These are phyloP conservation scores for Pneumocystis sp. DNA, from an alignment of 1,139 yeast genomes.

Conservation along the genomic window DNA sequence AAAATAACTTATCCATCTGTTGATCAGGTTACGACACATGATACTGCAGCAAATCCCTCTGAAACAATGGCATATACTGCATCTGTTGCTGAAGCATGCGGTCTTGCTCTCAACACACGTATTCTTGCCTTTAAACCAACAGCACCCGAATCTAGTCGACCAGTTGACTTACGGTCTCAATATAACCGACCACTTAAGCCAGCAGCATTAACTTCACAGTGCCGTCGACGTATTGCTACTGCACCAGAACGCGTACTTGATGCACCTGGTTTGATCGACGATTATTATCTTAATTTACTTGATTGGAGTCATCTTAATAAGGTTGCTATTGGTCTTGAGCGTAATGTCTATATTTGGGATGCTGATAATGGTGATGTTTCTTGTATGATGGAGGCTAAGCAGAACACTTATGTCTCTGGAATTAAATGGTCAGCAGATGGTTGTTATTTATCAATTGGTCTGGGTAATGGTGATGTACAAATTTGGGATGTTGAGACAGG, in stretches of 20 bases:
- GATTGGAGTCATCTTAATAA: conserved; percentile 80
- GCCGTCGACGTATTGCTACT: conserved; percentile 56
- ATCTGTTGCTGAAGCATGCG: conserved; percentile 90
- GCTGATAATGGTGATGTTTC: conserved; percentile 74
- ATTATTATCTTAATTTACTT: conserved; percentile 72
- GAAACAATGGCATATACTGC: conserved; percentile 38
- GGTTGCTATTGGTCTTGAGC: conserved; percentile 79
- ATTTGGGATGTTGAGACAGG: conserved; percentile 86
- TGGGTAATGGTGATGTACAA: conserved; percentile 71
- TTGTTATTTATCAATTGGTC: conserved; percentile 70
- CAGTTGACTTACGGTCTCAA: conserved; percentile 36
- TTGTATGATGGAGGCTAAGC: conserved; percentile 42
- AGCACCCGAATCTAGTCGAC: conserved; percentile 60
- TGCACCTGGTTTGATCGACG: conserved; percentile 91
- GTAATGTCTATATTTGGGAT: conserved; percentile 81
- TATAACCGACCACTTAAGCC: conserved; percentile 31
- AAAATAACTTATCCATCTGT: conserved; percentile 16
- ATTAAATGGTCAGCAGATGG: conserved; percentile 90
- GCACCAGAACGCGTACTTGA: conserved; percentile 89
- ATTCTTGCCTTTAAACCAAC: conserved; percentile 75
- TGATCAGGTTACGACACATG: conserved; percentile 4
- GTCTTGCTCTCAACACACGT: conserved; percentile 68
- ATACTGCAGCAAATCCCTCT: neutral
- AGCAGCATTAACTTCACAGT: conserved; percentile 36
- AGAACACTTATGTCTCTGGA: conserved; percentile 42